Percentiles rank a stretch among this genome's conserved stretches.
Conservation (phyloP, 345 rosid genomes). For the Syzygium aromaticum region DNA sequence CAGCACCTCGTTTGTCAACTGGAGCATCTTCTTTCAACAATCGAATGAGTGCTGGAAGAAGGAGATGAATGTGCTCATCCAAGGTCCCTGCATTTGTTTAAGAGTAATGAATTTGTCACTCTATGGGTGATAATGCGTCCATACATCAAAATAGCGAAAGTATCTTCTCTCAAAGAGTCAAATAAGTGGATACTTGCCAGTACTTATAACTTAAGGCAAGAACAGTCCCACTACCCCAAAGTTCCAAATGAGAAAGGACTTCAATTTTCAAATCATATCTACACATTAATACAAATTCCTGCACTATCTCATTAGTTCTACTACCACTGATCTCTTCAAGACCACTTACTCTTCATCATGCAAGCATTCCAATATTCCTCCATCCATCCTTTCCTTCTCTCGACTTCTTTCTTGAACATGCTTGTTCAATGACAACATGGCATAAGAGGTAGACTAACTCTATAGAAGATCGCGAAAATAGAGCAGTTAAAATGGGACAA, state of each 20-base stretch:
- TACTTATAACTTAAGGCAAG: neutral
- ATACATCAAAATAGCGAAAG: neutral
- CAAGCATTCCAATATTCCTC: neutral
- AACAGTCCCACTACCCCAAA: neutral
- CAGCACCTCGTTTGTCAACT: conserved; percentile 74
- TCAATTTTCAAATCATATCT: neutral
- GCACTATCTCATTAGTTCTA: neutral
- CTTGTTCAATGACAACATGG: neutral
- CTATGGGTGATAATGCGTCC: neutral
- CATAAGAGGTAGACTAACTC: neutral
- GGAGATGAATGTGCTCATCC: conserved; percentile 98
- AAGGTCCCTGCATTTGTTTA: conserved; percentile 58
- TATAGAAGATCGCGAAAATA: neutral
- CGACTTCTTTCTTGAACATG: neutral
- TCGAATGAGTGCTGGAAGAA: conserved; percentile 92
- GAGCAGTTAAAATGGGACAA: neutral
- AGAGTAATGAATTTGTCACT: neutral
- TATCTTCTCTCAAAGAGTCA: neutral
- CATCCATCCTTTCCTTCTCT: neutral
- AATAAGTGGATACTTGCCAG: neutral
- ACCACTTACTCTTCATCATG: neutral
- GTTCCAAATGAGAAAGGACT: neutral
- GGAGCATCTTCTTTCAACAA: conserved; percentile 92
- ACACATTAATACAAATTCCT: neutral
- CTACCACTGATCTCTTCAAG: neutral